Base-by-base conservation (phyloP, 1,139 yeast genomes). In the Wickerhamomyces sp. region DNA sequence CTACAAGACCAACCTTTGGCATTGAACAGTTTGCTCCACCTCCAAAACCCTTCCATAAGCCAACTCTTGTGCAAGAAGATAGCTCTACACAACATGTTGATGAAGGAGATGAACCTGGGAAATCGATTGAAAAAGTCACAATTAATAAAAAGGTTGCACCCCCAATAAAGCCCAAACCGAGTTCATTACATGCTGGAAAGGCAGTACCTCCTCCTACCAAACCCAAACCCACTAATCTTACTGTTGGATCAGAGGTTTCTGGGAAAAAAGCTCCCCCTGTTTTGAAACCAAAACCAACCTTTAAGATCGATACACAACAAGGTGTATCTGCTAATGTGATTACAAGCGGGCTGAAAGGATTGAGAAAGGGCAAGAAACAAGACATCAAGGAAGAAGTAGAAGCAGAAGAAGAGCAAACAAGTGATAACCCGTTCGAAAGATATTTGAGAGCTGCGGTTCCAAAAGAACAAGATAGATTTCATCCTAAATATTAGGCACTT, bases 371-470 rank as follows among this genome's bases (percentile, higher is more conserved):
- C 33, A 31, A 9, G 28, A 31, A 27, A 31, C 16, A 21, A 21
- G 26, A 24, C 4, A 15, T 13, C 18, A 16, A 15, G 10, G 27
- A 28, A 20, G 22, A 29, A 12, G 31, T 29, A 21, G 27, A 24
- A 24, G n/a, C 14, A 7, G 45, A 41, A 12, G 49, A 37, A 2
- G 46, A 39, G 2, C 36, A 40, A 30, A 47, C 29, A 13, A 51
- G 51, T 5, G 52, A 49, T 32, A 59, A 64, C 39, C 69, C 70
- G 24, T 65, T 65, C 47, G 51, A 54, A 10, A 54, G 56, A 22
- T 65, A 65, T 36, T 43, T 61, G 41, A 62, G 55, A 40, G 56
- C 58, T 28, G 68, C 65, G 7, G 70, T 65, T 13, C 70, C 70
- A 2, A 42, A 51, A 20, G 59, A 59, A 32, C 52, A 55, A 20